Conservation (phyloP, 345 rosid species). For the Camelina sativa region DNA sequence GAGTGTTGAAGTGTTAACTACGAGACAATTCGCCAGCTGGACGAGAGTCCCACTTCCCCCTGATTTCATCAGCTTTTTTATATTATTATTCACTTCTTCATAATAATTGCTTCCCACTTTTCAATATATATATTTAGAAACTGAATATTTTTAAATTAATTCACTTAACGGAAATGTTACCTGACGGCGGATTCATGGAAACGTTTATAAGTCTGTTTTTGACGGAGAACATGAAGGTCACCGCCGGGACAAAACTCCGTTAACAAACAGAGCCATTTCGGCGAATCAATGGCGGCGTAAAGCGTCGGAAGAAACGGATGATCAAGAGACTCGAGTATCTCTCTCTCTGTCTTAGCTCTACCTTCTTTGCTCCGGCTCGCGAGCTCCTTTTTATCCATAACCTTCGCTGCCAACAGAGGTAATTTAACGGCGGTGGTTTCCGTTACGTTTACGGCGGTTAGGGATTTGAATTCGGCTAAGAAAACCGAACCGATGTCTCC, state of each 20-base stretch:
- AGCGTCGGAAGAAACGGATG: slow-evolving; percentile 91
- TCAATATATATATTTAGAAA: not conserved
- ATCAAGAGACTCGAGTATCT: slow-evolving; percentile 77
- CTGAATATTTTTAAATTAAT: slow-evolving; percentile 14
- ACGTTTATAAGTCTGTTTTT: slow-evolving; percentile 73
- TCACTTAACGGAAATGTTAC: slow-evolving; percentile 44
- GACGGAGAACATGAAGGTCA: slow-evolving; percentile 98
- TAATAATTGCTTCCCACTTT: slow-evolving; percentile 4
- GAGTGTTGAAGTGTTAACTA: slow-evolving; percentile 30
- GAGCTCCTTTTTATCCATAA: slow-evolving; percentile 94
- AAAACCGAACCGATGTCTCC: slow-evolving; percentile 96
- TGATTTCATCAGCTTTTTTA: slow-evolving; percentile 29
- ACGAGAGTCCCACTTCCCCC: slow-evolving; percentile 50
- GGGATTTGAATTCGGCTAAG: slow-evolving; percentile 68
- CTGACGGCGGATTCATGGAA: slow-evolving; percentile 90
- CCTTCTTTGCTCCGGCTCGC: slow-evolving; percentile 79
- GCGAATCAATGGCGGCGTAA: slow-evolving; percentile 72
- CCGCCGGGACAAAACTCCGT: slow-evolving; percentile 98
- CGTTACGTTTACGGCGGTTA: slow-evolving; percentile 23
- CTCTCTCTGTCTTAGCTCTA: slow-evolving; percentile 82
- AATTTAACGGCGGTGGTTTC: slow-evolving; percentile 20
- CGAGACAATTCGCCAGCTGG: slow-evolving; percentile 45
- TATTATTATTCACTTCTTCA: not conserved
- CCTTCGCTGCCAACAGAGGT: slow-evolving; percentile 69
- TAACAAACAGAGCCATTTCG: slow-evolving; percentile 79